These are phyloP conservation scores for Phytophthora chlamydospora DNA, from an alignment of 352 stramenopile genomes.

Conservation along the genomic window DNA sequence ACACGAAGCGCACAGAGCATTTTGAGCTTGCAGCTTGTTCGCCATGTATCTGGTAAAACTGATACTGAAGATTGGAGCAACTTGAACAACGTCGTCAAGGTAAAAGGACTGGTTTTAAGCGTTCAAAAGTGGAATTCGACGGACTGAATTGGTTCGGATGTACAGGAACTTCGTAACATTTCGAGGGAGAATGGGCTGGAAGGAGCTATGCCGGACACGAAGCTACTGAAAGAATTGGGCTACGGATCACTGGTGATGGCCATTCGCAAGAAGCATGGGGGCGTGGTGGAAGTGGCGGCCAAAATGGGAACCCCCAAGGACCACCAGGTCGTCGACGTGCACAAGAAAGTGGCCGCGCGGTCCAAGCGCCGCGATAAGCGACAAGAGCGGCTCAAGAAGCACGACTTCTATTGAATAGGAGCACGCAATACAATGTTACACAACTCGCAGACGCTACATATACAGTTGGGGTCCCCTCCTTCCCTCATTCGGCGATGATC, in stretches of 20 bases:
- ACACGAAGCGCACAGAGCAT: slow-evolving; percentile 7
- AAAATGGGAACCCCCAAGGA: slow-evolving; percentile 59
- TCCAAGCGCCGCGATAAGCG: slow-evolving; percentile 71
- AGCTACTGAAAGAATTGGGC: slow-evolving; percentile 71
- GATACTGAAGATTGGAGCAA: slow-evolving; percentile 53
- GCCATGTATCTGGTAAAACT: slow-evolving; percentile 16
- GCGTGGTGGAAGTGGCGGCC: slow-evolving; percentile 61
- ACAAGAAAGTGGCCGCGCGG: slow-evolving; percentile 72
- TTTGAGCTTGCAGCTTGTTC: not conserved
- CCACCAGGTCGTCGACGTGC: slow-evolving; percentile 50
- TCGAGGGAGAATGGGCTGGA: slow-evolving; percentile 50
- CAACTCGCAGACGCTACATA: not conserved
- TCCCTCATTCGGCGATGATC: slow-evolving; percentile 23
- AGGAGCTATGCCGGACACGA: slow-evolving; percentile 63
- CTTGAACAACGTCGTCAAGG: slow-evolving; percentile 70
- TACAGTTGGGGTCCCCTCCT: too few species aligned
- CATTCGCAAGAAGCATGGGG: slow-evolving; percentile 87
- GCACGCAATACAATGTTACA: slow-evolving; percentile 8
- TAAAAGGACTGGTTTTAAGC: slow-evolving; percentile 26
- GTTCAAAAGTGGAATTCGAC: slow-evolving; percentile 2
- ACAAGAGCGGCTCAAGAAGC: slow-evolving; percentile 53
- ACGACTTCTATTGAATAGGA: slow-evolving; percentile 71
- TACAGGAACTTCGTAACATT: slow-evolving; percentile 70
- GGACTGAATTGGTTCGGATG: slow-evolving; percentile 1
- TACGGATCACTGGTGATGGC: slow-evolving; percentile 66